Evolutionary conservation across 164 flowering plant genomes (phyloP).

Genomic region (Macadamia integrifolia): DNA sequence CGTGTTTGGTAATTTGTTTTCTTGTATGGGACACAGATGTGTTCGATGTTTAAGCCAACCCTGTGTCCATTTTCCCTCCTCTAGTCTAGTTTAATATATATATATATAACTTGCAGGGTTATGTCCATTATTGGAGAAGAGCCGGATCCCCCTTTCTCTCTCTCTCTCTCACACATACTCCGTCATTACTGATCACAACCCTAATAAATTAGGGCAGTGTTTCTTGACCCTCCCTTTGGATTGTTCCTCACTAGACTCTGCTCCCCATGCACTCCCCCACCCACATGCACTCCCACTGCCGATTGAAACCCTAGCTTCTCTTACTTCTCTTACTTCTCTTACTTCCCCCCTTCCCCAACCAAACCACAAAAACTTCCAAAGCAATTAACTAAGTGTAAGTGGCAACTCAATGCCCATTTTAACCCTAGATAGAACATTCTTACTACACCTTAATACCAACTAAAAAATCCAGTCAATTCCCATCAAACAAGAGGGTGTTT

Average conservation of each 20-base stretch:
- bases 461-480: no score
- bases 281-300: background rate
- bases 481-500: no score
- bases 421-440: no score
- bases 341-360: background rate
- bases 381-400: no score
- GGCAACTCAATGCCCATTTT: no score
- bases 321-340: background rate
- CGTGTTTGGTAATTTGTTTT: background rate
- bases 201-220: background rate
- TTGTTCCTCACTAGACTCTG: slow-evolving; percentile 3
- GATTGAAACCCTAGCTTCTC: background rate
- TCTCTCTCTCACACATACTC: no score
- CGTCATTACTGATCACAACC: background rate
- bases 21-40: background rate
- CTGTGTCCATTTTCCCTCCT: background rate
- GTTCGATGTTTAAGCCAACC: slow-evolving; percentile 6
- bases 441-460: no score
- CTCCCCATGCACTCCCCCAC: background rate
- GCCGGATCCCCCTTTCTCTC: background rate
- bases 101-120: background rate
- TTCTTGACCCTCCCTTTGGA: slow-evolving; percentile 2
- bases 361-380: background rate
- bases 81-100: background rate
- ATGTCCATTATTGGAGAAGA: no score